Evolutionary conservation across 257 asterid species (phyloP), one percentile per base, ranked within the genome.

Genomic region (Nicotiana tabacum): DNA sequence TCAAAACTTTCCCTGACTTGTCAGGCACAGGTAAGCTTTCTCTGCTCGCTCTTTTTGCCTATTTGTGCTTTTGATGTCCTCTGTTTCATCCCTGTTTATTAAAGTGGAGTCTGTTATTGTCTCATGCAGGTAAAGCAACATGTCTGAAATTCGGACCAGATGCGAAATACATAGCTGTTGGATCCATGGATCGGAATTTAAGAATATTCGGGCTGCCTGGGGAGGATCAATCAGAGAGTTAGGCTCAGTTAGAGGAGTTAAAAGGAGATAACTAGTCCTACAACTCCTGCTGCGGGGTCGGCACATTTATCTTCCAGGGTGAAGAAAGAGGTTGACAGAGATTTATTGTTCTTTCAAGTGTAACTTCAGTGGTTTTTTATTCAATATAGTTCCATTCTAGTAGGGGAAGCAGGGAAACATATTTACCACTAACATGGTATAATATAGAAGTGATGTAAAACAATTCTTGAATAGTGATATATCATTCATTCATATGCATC

Each of bases 151-250:
- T 92, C 55, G 97, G 97, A 13, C 90, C 92, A 0, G 95, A 92
- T 77, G 97, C 97, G 9, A 91, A 90, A 78, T 92, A 92, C 86
- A 80, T 92, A 9, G 95, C 94, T 46, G 94, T 90, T 80, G 97
- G 97, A 65, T 91, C 97, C 2, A 90, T 91, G 97, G 97, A 92
- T 82, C 87, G 97, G 82, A 89, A 92, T 85, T 95, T 92, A 39
- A 86, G 97, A 90, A 88, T 90, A 90, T 92, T 92, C 39, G 94
- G 97, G 57, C 81, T 87, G 72, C 97, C 97, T 4, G 91, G 82
- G 76, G 91, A 85, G 85, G 90, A 90, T 39, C 89, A 77, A 32
- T 82, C 87, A 62, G 83, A 80, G 7, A 67, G 69, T 46, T 80
- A 62, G 69, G n/a, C 57, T 61, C 2, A n/a, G 33, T 60, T 37